Conservation (phyloP, 192 early-diverging fungal genomes). For the Mortierella antarctica region DNA sequence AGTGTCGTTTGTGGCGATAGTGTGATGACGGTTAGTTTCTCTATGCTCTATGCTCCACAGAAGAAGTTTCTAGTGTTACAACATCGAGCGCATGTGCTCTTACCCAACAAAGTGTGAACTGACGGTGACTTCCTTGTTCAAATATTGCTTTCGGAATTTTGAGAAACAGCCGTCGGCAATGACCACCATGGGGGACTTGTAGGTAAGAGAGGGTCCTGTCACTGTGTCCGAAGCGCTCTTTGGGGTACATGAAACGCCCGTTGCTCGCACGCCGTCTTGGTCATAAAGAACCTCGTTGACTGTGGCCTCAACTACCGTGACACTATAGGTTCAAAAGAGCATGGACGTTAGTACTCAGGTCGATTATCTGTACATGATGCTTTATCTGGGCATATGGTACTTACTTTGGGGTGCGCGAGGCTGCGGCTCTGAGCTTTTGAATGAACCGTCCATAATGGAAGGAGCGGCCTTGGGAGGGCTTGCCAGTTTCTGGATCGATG, state of each 20-base stretch:
- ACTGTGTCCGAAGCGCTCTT: constrained; percentile 20
- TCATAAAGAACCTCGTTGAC: constrained; percentile 71
- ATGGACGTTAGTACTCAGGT: background rate
- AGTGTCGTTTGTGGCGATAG: background rate
- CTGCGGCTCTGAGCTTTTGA: constrained; percentile 80
- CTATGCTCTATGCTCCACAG: background rate
- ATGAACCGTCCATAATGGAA: constrained; percentile 97
- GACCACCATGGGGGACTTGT: constrained; percentile 78
- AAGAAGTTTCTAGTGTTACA: background rate
- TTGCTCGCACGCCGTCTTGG: constrained; percentile 53
- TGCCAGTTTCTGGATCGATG: constrained; percentile 30
- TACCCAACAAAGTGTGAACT: constrained; percentile 81
- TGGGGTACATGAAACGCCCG: constrained; percentile 65
- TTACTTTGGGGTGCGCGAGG: constrained; percentile 63
- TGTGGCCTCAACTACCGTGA: constrained; percentile 80
- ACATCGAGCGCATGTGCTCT: background rate
- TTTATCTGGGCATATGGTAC: background rate
- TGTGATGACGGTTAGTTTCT: background rate
- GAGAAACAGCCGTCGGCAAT: constrained; percentile 93
- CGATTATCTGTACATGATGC: background rate
- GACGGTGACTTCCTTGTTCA: constrained; percentile 55
- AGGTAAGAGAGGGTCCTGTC: constrained; percentile 19
- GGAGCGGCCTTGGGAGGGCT: constrained; percentile 69
- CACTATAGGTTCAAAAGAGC: constrained; percentile 52
- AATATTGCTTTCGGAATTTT: constrained; percentile 86